These are phyloP conservation scores for Hirschfeldia incana DNA, from an alignment of 345 rosid genomes.

Conservation along the genomic window DNA sequence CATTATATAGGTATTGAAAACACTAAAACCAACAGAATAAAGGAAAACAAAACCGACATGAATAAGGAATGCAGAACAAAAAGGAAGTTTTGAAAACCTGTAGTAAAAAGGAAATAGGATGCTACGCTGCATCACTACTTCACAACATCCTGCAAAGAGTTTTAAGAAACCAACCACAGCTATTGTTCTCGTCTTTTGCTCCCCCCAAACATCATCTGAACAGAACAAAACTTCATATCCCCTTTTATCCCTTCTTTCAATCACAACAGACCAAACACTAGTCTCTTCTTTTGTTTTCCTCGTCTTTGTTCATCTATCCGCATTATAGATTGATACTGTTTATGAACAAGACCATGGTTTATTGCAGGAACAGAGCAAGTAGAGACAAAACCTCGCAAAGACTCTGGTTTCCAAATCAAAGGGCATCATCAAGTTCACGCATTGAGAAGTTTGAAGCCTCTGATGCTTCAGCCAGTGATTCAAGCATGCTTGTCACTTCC, in stretches of 20 bases:
- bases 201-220: background rate
- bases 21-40: no score
- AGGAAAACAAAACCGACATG: no score
- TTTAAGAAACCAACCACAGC: slow-evolving; percentile 21
- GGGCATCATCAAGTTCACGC: slow-evolving; percentile 37
- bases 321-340: slow-evolving; percentile 2
- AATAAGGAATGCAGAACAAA: no score
- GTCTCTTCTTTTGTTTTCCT: slow-evolving; percentile 15
- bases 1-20: no score
- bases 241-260: slow-evolving; percentile 22
- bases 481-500: slow-evolving; percentile 43
- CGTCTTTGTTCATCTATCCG: slow-evolving; percentile 34
- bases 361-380: background rate
- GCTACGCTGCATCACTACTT: no score
- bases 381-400: slow-evolving; percentile 21
- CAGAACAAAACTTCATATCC: slow-evolving; percentile 24
- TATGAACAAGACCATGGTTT: slow-evolving; percentile 7
- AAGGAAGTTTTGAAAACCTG: no score
- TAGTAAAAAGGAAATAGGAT: no score
- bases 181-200: slow-evolving; percentile 18
- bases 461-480: slow-evolving; percentile 43
- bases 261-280: slow-evolving; percentile 27
- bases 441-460: slow-evolving; percentile 17
- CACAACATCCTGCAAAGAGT: slow-evolving; percentile 29
- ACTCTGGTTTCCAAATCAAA: slow-evolving; percentile 26